Base-by-base conservation (phyloP, 345 rosid species). In the Combretum micranthum region DNA sequence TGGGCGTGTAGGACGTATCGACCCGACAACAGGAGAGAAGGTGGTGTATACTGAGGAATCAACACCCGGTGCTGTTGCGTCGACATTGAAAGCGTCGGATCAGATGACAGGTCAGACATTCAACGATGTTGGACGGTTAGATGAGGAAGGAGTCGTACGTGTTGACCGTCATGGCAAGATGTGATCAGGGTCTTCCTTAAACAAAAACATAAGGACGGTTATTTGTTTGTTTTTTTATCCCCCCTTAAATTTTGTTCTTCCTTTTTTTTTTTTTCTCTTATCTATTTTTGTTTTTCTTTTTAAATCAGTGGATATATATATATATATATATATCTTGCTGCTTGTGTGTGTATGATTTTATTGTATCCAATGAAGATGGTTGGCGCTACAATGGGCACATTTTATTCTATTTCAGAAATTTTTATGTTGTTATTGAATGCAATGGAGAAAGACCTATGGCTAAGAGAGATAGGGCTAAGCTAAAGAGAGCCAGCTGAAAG, bases 21-120 rank as follows among this genome's bases (percentile, higher is more conserved):
- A 32, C 9, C 39, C 26, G 42, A 18, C 49, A 15, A 3, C 15
- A 0, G 57, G 10, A 2, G 17, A 15, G 13, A 62, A 55, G 49
- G 55, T 5, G 20, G 46, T 64, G 37, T 37, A 48, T 12, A 43
- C 46, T 10, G 77, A 52, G 52, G 72, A 70, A 26, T 69, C 75
- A 0, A 50, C 44, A 1, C 53, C 77, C 0, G 78, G 75, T 10
- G 63, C 49, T 0, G 67, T 75, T 43, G 63, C 73, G 0, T 5
- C 68, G n/a, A 4, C 64, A 2, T 64, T 80, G 20, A 83, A 73
- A 66, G 58, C 69, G 42, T 22, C 90, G 0, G 87, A 86, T 66
- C 88, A 81, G 61, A 77, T 76, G 80, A 62, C 76, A 2, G 85
- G 86, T 14, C 90, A 81, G 56, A 55, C 90, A 42, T 84, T 86